These are phyloP conservation scores for Alternaria dauci DNA, from an alignment of 2,329 filamentous ascomycete species.

Conservation along the genomic window DNA sequence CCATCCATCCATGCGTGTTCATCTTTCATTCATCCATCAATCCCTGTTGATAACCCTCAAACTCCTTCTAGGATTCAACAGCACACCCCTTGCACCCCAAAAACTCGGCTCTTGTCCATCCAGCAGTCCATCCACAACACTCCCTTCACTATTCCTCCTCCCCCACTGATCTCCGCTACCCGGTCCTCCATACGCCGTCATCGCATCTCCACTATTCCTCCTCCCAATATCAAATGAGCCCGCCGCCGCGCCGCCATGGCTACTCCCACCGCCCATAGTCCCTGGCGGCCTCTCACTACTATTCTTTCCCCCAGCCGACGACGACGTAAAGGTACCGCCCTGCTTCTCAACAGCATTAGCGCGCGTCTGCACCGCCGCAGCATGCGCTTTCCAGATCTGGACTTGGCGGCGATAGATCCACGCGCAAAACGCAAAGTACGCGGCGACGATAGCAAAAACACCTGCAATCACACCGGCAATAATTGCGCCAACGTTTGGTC, in stretches of 20 bases:
- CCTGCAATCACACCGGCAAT: constrained; percentile 70
- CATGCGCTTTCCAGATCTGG: constrained; percentile 72
- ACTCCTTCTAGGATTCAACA: constrained; percentile 73
- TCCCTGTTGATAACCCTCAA: constrained; percentile 72
- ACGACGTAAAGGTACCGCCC: constrained; percentile 36
- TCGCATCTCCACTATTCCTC: constrained; percentile 19
- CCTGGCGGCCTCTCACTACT: constrained; percentile 34
- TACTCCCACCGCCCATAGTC: constrained; percentile 24
- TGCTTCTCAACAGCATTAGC: constrained; percentile 52
- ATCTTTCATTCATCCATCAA: constrained; percentile 29
- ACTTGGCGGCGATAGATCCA: constrained; percentile 79
- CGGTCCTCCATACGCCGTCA: constrained; percentile 25
- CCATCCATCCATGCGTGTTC: background rate
- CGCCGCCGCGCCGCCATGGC: constrained; percentile 24
- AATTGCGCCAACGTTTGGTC: constrained; percentile 63
- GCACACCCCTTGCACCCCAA: constrained; percentile 66
- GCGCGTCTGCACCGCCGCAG: constrained; percentile 70
- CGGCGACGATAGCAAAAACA: constrained; percentile 67
- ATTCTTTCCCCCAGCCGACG: constrained; percentile 26
- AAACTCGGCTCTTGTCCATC: constrained; percentile 73
- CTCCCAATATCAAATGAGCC: constrained; percentile 31
- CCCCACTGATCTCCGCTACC: constrained; percentile 36
- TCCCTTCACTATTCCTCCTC: constrained; percentile 54
- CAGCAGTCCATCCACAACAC: constrained; percentile 66
- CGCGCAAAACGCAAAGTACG: constrained; percentile 74